Base-by-base conservation (phyloP, 768 basidiomycete species). In the Dioszegia crocea region DNA sequence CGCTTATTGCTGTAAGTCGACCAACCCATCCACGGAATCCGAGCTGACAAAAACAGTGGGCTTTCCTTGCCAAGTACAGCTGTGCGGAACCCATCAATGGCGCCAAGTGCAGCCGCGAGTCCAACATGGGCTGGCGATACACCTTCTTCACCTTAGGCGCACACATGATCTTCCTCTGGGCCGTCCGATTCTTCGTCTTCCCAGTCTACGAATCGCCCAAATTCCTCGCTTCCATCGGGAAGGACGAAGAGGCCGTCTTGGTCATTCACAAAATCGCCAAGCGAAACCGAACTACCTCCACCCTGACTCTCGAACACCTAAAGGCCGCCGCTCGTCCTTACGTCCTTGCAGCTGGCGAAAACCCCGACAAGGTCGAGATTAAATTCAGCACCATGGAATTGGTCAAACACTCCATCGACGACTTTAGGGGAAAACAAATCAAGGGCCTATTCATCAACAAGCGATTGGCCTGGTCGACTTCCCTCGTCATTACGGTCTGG, bases 101-200 rank as follows among this genome's bases (percentile, higher is more conserved):
- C 11, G 17, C 10, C 78, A 27, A 45, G 17, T 60, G 62, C 38
- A 21, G 50, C 19, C 30, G 50, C 14, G 53, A 31, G 1, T 79
- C 81, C 4, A 88, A 88, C 63, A 84, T 83, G 83, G 87, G 87
- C 23, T 88, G 87, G 87, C 81, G 87, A 33, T 88, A 88, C 73
- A 84, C 87, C 70, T 61, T 58, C 49, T 64, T 57, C 49, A 57
- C 53, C 27, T 39, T 64, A 10, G 63, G 63, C 19, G 59, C 59
- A 6, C 56, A 61, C 47, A 64, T 60, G 59, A 86, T 82, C 67
- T 72, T 82, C 19, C 84, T 88, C 82, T 86, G 87, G 17, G 86
- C 83, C 0, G 72, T 87, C 43, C 87, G 86, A 78, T 78, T 88
- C 59, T 19, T 84, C 30, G 76, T 86, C 26, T 86, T 82, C 79